Evolutionary conservation across 345 rosid species (phyloP).

Genomic region (Conringia planisiliqua): DNA sequence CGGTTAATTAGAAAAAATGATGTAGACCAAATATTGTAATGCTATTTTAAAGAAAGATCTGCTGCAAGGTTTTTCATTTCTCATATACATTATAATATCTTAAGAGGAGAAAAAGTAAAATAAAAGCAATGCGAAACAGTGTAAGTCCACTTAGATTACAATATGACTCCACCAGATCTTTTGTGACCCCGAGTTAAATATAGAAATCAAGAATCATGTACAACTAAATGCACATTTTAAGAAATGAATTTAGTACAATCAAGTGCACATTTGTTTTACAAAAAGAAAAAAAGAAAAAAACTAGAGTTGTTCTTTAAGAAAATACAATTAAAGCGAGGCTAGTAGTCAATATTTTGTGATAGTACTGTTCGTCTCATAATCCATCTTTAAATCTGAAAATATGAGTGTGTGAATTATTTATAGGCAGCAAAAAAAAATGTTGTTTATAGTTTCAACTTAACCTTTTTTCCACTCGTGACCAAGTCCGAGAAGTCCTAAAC

Average conservation of each 20-base stretch:
- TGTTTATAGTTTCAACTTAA: no score
- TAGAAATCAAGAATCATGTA: conserved; percentile 13
- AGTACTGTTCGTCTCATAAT: neutral
- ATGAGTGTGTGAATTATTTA: no score
- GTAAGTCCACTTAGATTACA: neutral
- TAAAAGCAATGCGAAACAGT: conserved; percentile 22
- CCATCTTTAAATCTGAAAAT: neutral
- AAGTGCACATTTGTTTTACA: neutral
- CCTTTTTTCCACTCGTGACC: no score
- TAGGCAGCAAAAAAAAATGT: no score
- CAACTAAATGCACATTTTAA: neutral
- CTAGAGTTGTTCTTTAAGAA: neutral
- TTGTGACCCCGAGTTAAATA: neutral
- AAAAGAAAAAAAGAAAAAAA: neutral
- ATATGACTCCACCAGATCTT: neutral
- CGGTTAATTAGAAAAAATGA: neutral
- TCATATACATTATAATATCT: neutral
- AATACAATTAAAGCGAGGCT: neutral
- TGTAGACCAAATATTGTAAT: neutral
- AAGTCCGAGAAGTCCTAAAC: no score
- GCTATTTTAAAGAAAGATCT: neutral
- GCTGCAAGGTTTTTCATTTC: neutral
- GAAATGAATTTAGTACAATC: neutral
- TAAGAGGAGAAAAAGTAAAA: neutral
- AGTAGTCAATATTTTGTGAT: neutral